Evolutionary conservation across 176 grass and related monocot species (phyloP).

Genomic region (Triticum timopheevii): DNA sequence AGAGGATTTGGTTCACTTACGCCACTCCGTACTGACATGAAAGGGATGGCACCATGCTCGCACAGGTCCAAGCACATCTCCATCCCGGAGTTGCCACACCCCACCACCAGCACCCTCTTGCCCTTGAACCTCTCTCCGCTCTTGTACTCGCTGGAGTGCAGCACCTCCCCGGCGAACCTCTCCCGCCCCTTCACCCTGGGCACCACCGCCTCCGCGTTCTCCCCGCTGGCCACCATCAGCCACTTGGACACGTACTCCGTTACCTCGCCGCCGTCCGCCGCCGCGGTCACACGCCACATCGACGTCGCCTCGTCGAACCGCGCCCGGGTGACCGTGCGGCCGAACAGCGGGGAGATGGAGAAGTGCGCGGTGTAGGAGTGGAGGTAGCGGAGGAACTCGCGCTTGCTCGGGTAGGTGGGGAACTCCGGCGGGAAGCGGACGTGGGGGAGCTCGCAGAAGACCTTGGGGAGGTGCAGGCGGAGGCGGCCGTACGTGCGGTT

Average conservation of each 20-base stretch:
- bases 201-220: conserved; percentile 82
- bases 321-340: conserved; percentile 52
- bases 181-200: conserved; percentile 75
- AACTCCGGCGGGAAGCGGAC: conserved; percentile 67
- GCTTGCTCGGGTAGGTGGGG: conserved; percentile 73
- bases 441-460: conserved; percentile 84
- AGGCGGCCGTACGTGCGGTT: conserved; percentile 89
- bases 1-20: conserved; percentile 34
- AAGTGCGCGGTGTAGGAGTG: conserved; percentile 67
- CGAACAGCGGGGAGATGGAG: conserved; percentile 61
- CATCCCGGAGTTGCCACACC: conserved; percentile 97
- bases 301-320: conserved; percentile 37
- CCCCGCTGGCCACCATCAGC: conserved; percentile 90
- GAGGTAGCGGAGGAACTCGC: conserved; percentile 81
- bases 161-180: conserved; percentile 55
- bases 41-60: conserved; percentile 75
- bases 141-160: conserved; percentile 87
- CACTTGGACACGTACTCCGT: conserved; percentile 68
- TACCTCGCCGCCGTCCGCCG: neutral
- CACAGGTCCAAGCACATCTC: conserved; percentile 91
- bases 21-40: conserved; percentile 93
- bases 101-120: conserved; percentile 78
- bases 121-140: conserved; percentile 69
- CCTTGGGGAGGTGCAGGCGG: conserved; percentile 85
- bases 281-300: conserved; percentile 60